Percentiles rank a stretch among this genome's conserved stretches.
phyloP scores from a whole-genome alignment of 805 yeast genomes.

The Ogataea angusta region DNA sequence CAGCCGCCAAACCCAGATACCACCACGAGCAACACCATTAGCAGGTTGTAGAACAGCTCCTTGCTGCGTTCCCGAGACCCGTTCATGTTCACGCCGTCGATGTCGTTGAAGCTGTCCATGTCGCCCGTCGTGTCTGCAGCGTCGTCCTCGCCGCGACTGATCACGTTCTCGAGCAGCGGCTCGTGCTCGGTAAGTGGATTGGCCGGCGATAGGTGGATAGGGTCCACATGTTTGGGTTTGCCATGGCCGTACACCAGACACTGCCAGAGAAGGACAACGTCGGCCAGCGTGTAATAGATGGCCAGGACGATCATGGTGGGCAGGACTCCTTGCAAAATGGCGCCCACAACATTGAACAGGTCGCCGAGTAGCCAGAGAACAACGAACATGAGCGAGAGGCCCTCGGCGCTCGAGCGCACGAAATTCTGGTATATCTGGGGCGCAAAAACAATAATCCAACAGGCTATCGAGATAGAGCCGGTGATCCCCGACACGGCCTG shows the following conservation, averaged over 20 bases:
- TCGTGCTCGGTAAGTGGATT: constrained; percentile 75
- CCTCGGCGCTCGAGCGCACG: constrained; percentile 80
- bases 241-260: constrained; percentile 76
- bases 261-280: constrained; percentile 77
- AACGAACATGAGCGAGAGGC: constrained; percentile 81
- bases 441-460: constrained; percentile 97
- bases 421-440: constrained; percentile 95
- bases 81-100: constrained; percentile 28
- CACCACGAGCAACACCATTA: constrained; percentile 66
- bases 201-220: constrained; percentile 83
- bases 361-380: constrained; percentile 93
- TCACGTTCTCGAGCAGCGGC: constrained; percentile 53
- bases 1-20: constrained; percentile 85
- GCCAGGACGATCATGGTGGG: constrained; percentile 95
- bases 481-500: constrained; percentile 76
- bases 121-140: constrained; percentile 21
- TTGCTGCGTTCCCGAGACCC: constrained; percentile 16
- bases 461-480: constrained; percentile 88
- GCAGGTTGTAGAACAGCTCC: constrained; percentile 33
- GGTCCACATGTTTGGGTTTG: constrained; percentile 50
- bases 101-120: constrained; percentile 30
- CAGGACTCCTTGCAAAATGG: constrained; percentile 81
- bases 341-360: constrained; percentile 88
- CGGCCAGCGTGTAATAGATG: constrained; percentile 89
- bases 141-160: constrained; percentile 38